Conservation (phyloP, 2,329 filamentous ascomycete genomes). For the Aspergillus tubingensis region DNA sequence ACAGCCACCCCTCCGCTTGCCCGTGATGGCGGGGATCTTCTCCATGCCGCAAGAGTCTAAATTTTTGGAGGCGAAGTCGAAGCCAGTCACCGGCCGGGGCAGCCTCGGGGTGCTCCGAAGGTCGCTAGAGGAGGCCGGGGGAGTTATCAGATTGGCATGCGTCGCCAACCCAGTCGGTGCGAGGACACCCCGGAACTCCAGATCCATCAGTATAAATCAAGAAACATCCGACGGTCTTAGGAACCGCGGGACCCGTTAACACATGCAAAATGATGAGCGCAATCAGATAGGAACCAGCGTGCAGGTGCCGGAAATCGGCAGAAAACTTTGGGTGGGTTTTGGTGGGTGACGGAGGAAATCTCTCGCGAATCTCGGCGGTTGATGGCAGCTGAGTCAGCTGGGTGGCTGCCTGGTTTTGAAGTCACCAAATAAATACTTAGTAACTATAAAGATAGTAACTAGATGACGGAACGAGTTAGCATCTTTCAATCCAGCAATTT, state of each 20-base stretch:
- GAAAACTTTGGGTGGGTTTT: constrained; percentile 26
- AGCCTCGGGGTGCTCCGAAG: constrained; percentile 38
- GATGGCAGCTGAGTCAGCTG: constrained; percentile 18
- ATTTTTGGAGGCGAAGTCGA: constrained; percentile 33
- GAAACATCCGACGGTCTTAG: constrained; percentile 29
- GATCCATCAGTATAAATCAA: constrained; percentile 38
- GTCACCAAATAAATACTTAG: too few species aligned
- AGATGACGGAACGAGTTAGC: too few species aligned
- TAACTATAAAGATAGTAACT: too few species aligned
- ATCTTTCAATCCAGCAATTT: too few species aligned
- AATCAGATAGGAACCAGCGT: constrained; percentile 25
- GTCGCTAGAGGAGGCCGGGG: constrained; percentile 33
- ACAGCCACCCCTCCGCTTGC: constrained; percentile 44
- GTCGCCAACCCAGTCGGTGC: constrained; percentile 36
- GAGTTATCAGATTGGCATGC: constrained; percentile 30
- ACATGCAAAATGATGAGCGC: constrained; percentile 24
- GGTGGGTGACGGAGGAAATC: not conserved
- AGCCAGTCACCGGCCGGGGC: constrained; percentile 32
- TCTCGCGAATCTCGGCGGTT: constrained; percentile 35
- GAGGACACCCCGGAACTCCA: constrained; percentile 38
- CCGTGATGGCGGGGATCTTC: constrained; percentile 51
- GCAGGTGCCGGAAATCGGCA: constrained; percentile 44
- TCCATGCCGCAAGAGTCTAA: constrained; percentile 41
- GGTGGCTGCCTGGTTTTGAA: not conserved
- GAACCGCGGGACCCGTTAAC: constrained; percentile 27